Percentiles rank a stretch among this genome's conserved stretches.
Conservation (phyloP, 352 stramenopile genomes). For the Pythium dissotocum region DNA sequence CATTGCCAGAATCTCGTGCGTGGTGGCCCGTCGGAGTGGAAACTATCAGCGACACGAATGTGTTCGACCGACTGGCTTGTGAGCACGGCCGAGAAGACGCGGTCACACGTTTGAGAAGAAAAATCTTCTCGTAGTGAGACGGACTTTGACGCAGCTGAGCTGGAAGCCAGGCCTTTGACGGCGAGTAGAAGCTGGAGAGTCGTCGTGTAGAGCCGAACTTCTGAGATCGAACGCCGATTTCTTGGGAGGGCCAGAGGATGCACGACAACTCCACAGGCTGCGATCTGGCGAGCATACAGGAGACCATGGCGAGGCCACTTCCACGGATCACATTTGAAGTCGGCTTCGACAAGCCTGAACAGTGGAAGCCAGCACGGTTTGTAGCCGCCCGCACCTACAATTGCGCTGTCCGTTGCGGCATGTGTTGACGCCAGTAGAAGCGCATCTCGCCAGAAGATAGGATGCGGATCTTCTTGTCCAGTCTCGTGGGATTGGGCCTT, state of each 20-base stretch:
- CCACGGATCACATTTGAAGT: neutral
- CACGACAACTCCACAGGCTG: neutral
- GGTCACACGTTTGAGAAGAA: neutral
- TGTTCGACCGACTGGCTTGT: neutral
- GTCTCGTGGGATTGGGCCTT: neutral
- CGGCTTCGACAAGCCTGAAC: neutral
- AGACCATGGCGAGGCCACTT: neutral
- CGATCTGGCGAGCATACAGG: neutral
- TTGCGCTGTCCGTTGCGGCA: neutral
- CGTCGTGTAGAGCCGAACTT: neutral
- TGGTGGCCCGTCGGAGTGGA: neutral
- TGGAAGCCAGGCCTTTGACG: neutral
- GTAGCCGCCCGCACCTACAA: neutral
- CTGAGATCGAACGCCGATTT: neutral
- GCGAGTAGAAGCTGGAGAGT: neutral
- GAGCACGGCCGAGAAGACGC: neutral
- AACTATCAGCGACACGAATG: neutral
- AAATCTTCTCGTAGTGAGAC: neutral
- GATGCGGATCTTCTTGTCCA: neutral
- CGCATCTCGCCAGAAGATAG: neutral
- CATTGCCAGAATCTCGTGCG: neutral
- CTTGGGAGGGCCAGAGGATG: neutral
- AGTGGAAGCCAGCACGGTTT: neutral
- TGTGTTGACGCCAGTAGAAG: neutral
- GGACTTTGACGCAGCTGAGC: neutral